Evolutionary conservation across 306 rosid genomes (phyloP), one percentile per base, ranked within the genome.

Genomic region (Dalbergia oliveri): DNA sequence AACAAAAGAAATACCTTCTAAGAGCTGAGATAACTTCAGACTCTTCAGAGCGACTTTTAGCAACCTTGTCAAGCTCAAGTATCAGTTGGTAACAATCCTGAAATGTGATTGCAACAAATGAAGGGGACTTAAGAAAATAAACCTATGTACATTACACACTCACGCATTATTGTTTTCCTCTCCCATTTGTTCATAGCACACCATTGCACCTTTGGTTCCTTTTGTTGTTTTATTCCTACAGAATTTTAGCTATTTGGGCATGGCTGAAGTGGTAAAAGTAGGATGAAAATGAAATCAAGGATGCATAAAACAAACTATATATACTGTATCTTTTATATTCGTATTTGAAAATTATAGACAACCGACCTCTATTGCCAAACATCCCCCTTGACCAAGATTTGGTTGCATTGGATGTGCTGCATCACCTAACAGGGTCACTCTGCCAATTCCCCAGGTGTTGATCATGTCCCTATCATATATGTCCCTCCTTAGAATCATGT

Each of bases 351-450:
- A 15, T 33, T 37, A n/a, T 6, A 31, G 15, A 66, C 26, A 60
- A 53, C 21, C 14, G 10, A 86, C 85, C 89, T 86, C 89, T 49
- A 86, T 86, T 43, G 87, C 89, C 87, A 83, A 76, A 26, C 89
- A 86, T 9, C 87, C 89, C 4, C 89, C 85, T 21, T 83, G 83
- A 73, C 89, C 87, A 35, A 86, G 85, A 76, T 86, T 86, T 49
- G 89, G 87, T 73, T 86, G 89, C 89, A 86, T 83, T 33, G 89
- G 87, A 72, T 86, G 89, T 51, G 87, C 74, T 41, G 89, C 89
- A 83, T 83, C 87, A 60, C 89, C 89, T 72, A 86, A 44, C 50
- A 86, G 74, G 53, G 81, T 83, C 18, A 86, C 89, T 66, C 89
- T 79, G 6, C 85, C 87, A 79, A 76, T 56, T 65, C 89, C 87